Percentiles rank a stretch among this genome's conserved stretches.
These are phyloP conservation scores for Elsinoe fawcettii DNA, from an alignment of 2,329 filamentous ascomycete species.

Conservation along the genomic window DNA sequence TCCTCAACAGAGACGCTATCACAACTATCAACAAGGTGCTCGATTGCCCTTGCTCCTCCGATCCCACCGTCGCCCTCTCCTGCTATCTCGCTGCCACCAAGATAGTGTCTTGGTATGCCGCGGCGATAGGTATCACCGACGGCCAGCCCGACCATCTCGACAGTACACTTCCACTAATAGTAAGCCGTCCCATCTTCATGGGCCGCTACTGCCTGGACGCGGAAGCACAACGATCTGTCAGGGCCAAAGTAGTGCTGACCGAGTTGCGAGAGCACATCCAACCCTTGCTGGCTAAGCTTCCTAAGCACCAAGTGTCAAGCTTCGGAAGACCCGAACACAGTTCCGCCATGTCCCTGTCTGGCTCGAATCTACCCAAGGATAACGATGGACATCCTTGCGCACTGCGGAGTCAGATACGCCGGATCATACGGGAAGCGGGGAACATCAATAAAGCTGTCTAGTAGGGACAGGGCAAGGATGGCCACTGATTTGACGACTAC, in stretches of 20 bases:
- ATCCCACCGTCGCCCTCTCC: constrained; percentile 12
- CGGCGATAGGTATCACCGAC: constrained; percentile 14
- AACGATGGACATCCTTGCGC: constrained; percentile 11
- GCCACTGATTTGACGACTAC: neutral
- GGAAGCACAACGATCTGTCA: constrained; percentile 16
- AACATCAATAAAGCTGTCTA: constrained; percentile 16
- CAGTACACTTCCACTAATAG: constrained; percentile 11
- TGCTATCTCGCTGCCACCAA: constrained; percentile 18
- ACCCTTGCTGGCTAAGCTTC: constrained; percentile 14
- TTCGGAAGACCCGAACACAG: constrained; percentile 9
- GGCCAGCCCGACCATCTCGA: constrained; percentile 8
- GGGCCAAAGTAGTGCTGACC: constrained; percentile 16
- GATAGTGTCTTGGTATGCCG: constrained; percentile 18
- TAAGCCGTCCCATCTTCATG: constrained; percentile 18
- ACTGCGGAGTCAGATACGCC: constrained; percentile 15
- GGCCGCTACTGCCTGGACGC: constrained; percentile 17
- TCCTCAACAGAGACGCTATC: constrained; percentile 18
- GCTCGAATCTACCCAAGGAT: constrained; percentile 10
- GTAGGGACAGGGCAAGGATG: neutral
- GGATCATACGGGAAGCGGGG: constrained; percentile 15
- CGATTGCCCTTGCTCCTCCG: constrained; percentile 16
- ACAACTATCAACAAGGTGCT: constrained; percentile 16
- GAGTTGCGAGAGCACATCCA: constrained; percentile 18
- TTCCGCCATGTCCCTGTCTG: neutral
- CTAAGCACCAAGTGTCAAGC: constrained; percentile 15